Evolutionary conservation across 352 stramenopile genomes (phyloP).

Genomic region (Phytophthora lateralis): DNA sequence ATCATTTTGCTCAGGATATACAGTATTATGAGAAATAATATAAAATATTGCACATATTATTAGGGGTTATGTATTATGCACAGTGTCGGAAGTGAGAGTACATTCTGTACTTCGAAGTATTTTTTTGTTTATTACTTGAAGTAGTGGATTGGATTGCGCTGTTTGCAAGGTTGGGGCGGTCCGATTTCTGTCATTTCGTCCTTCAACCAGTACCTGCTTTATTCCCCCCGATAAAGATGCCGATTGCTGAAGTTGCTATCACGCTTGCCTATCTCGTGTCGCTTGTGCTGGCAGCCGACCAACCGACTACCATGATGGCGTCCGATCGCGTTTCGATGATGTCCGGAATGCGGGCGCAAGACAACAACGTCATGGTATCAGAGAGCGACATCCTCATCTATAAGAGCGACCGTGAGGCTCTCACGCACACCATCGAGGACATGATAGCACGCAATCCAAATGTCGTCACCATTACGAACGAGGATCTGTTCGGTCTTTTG

Average conservation of each 20-base stretch:
- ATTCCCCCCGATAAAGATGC: background rate
- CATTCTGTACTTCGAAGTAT: too few relatives aligned
- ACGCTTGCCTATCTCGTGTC: conserved; percentile 9
- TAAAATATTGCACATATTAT: too few relatives aligned
- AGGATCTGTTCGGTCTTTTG: conserved; percentile 18
- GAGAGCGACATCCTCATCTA: conserved; percentile 1
- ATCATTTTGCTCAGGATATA: background rate
- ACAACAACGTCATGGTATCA: background rate
- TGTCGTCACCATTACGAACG: background rate
- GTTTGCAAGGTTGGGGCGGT: too few relatives aligned
- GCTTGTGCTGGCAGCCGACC: conserved; percentile 10
- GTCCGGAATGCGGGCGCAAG: too few relatives aligned
- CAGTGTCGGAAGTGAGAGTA: too few relatives aligned
- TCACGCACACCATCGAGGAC: conserved; percentile 12
- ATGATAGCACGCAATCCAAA: conserved; percentile 4
- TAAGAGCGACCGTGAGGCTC: conserved; percentile 10
- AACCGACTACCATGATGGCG: conserved; percentile 6
- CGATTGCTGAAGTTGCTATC: conserved; percentile 1
- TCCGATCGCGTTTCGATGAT: background rate
- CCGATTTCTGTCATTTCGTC: too few relatives aligned
- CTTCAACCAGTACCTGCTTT: background rate
- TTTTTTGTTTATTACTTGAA: too few relatives aligned
- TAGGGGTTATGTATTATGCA: too few relatives aligned
- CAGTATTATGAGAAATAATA: too few relatives aligned
- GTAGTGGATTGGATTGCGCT: too few relatives aligned